Base-by-base conservation (phyloP, 306 rosid species). In the Acacia confusa region DNA sequence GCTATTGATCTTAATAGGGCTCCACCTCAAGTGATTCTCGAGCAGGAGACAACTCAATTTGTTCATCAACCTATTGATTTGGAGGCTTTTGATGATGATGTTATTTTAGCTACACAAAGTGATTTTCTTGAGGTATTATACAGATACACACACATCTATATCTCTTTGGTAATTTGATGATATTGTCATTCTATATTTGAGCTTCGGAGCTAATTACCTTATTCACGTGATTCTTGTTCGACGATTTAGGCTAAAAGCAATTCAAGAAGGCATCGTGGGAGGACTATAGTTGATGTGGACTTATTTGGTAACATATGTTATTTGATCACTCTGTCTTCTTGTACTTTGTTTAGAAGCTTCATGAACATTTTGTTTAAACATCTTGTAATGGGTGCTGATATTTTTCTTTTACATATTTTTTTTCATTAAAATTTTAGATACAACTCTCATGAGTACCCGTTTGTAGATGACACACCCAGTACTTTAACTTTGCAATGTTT, bases 21-120 rank as follows among this genome's bases (percentile, higher is more conserved):
- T 12, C 86, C 80, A 0, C 72, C 52, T 5, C 41, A 8, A 20
- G 78, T 32, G 40, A 79, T 19, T 70, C 48, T 10, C 13, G 82
- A 72, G 71, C 53, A 74, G 34, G 34, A 72, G 22, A 76, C 47
- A 3, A 74, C 41, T 2, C 78, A 28, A 71, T 15, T 83, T 30
- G 30, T 53, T 22, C 86, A 82, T 27, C 86, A 82, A 36, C 75
- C 85, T 74, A 86, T 90, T 74, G 93, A 88, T 78, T 83, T 90
- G 43, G 94, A 90, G 16, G 84, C 87, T 75, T 67, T 81, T 72
- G 28, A n/a, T 57, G 98, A 93, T 57, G 97, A 93, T 81, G 88
- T 90, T 17, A 44, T 89, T 48, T 91, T 86, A 83, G 85, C 90
- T 38, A 86, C 94, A 2, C 93, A 93, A 9, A 86, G 69, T 65